Percentiles rank a stretch among this genome's conserved stretches.
Conservation (phyloP, 2,329 filamentous ascomycete species). For the Ophiostoma perfectum region DNA sequence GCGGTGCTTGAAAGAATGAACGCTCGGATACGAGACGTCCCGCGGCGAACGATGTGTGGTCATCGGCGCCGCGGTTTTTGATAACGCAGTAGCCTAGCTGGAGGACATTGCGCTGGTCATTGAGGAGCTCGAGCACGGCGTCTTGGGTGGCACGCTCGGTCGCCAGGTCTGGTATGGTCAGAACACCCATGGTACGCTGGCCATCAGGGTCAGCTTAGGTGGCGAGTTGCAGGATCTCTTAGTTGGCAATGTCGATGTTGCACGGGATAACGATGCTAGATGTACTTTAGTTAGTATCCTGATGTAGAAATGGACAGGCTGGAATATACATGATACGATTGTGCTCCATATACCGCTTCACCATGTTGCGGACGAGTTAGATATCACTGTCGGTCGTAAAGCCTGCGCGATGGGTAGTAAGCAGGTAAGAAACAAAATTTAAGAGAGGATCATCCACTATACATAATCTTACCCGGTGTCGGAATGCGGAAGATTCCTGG, state of each 20-base stretch:
- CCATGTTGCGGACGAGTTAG: conserved; percentile 43
- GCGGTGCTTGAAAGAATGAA: not conserved
- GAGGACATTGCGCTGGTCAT: too few species aligned
- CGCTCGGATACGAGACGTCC: not conserved
- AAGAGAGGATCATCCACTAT: not conserved
- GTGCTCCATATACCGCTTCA: conserved; percentile 43
- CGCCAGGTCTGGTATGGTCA: conserved; percentile 56
- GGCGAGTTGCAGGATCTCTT: conserved; percentile 38
- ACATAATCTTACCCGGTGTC: conserved; percentile 26
- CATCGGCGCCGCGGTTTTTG: too few species aligned
- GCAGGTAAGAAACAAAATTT: too few species aligned
- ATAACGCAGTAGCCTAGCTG: too few species aligned
- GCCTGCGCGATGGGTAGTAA: conserved; percentile 29
- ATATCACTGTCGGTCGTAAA: conserved; percentile 44
- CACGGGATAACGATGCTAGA: conserved; percentile 37
- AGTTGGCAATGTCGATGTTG: conserved; percentile 37
- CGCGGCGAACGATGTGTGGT: too few species aligned
- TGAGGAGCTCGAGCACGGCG: too few species aligned
- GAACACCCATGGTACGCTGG: conserved; percentile 41
- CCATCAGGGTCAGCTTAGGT: conserved; percentile 39
- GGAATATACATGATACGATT: conserved; percentile 38
- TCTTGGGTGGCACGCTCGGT: too few species aligned
- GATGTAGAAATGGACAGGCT: not conserved
- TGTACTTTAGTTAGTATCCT: conserved; percentile 33
- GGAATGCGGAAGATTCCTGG: conserved; percentile 46